Base-by-base conservation (phyloP, 306 rosid genomes). In the Dalbergia cochinchinensis region DNA sequence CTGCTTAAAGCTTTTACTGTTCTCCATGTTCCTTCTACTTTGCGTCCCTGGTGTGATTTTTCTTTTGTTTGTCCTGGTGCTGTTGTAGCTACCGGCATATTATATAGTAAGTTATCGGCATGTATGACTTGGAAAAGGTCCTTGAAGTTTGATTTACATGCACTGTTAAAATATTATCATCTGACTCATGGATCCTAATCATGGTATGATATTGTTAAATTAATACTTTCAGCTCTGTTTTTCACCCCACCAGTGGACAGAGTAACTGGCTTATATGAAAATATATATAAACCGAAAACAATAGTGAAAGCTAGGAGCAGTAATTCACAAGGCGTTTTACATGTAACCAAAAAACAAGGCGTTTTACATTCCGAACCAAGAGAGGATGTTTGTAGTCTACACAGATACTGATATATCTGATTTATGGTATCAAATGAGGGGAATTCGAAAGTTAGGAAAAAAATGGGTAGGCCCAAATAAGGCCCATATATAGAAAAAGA, bases 361-460 rank as follows among this genome's bases (percentile, higher is more conserved):
- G n/a, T n/a, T n/a, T n/a, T n/a, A n/a, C n/a, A n/a, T n/a, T n/a
- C 81, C 26, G 50, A 76, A 71, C 73, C 22, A 65, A 58, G 75
- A 71, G 72, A 64, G 64, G 42, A 11, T 33, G 33, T 6, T 18
- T 42, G 31, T 39, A 51, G 73, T 57, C 61, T 22, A 22, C 1
- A 22, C 1, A 0, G 26, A 22, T 22, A 22, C 1, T 22, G 26
- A 22, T 69, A 22, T 19, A 39, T 34, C 77, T 66, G 48, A 58
- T 54, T 13, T 6, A 45, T 80, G 47, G 47, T 18, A 73, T 37
- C 51, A 11, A 34, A 69, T 22, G 50, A 13, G 35, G 22, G 58
- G 26, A 60, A 80, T 71, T 53, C 14, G 50, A 1, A 35, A 80
- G 20, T 37, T 33, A 22, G 26, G 1, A 22, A 15, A 50, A 61